Base-by-base conservation (phyloP, 148 eudicot genomes). In the Vaccinium darrowii region DNA sequence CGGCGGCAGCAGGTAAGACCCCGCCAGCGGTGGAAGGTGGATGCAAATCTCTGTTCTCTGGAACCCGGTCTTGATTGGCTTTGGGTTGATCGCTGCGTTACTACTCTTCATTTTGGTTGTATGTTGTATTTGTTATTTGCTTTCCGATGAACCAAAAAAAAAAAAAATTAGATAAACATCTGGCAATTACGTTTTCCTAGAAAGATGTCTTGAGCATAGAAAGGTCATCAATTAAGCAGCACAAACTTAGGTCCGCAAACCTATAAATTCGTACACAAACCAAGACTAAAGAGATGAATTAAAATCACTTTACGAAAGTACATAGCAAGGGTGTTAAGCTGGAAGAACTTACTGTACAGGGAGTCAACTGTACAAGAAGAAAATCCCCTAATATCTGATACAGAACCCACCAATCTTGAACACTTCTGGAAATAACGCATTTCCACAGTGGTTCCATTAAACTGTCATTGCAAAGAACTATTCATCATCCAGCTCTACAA, bases 401-500 rank as follows among this genome's bases (percentile, higher is more conserved):
- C 75, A 85, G 63, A 81, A 16, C 62, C 80, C 75, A 62, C 60
- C 76, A 81, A 54, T 62, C 81, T 36, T 81, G 81, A 43, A 85
- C 30, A 56, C 77, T 62, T 73, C 49, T 51, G 75, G 60, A 82
- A 53, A 77, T 53, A 57, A 6, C 8, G 72, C 53, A 72, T 83
- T 67, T 62, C 76, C 57, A 36, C 11, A 47, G 47, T 47, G 60
- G 52, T 39, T 82, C 78, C 82, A 27, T 30, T 84, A 25, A 43
- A 43, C 74, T 23, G 74, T 81, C 76, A 74, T n/a, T 18, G 27
- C 54, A 57, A 80, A 43, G 39, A 81, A 73, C 69, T 79, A 90
- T 62, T 93, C 94, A 79, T 93, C 98, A 1, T 92, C 95, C 27
- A 94, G 62, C 88, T 94, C 92, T 27, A 91, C 96, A 84, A 94